Evolutionary conservation across 108 stramenopile genomes (phyloP).

Genomic region (Nitzschia inconspicua): DNA sequence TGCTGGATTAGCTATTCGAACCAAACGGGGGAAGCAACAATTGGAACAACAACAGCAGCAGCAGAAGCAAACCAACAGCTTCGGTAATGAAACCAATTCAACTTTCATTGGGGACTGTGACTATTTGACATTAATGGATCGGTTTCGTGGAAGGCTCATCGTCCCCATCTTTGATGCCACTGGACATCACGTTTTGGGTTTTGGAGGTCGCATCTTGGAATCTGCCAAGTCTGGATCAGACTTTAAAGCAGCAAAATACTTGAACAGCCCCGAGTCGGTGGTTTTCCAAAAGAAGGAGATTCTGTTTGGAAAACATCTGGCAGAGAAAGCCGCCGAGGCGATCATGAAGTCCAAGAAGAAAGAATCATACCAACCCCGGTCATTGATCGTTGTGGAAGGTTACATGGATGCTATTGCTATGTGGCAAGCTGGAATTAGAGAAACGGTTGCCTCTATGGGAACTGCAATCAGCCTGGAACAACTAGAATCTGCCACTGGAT

Average conservation of each 20-base stretch:
- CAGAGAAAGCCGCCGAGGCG: slow-evolving; percentile 16
- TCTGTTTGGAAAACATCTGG: slow-evolving; percentile 78
- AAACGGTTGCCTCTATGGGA: slow-evolving; percentile 88
- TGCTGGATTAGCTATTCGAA: slow-evolving; percentile 76
- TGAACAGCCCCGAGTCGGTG: slow-evolving; percentile 88
- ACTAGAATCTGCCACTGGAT: slow-evolving; percentile 47
- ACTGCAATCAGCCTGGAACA: slow-evolving; percentile 82
- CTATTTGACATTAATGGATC: slow-evolving; percentile 58
- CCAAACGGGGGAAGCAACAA: slow-evolving; percentile 29
- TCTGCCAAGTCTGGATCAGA: slow-evolving; percentile 9
- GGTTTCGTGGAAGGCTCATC: slow-evolving; percentile 74
- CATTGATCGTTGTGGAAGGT: slow-evolving; percentile 87
- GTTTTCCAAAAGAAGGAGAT: slow-evolving; percentile 81
- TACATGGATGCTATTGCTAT: slow-evolving; percentile 93
- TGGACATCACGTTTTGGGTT: slow-evolving; percentile 64
- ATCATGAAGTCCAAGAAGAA: not conserved
- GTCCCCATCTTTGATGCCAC: slow-evolving; percentile 75
- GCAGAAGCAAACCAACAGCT: not conserved
- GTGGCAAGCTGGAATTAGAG: slow-evolving; percentile 67
- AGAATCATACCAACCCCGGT: slow-evolving; percentile 6
- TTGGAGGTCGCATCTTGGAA: slow-evolving; percentile 68
- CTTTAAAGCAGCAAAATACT: slow-evolving; percentile 74
- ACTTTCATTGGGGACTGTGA: not conserved
- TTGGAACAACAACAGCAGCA: not conserved
- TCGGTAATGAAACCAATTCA: not conserved